Evolutionary conservation across 805 yeast genomes (phyloP), one percentile per base, ranked within the genome.

Genomic region (Scheffersomyces coipomensis): DNA sequence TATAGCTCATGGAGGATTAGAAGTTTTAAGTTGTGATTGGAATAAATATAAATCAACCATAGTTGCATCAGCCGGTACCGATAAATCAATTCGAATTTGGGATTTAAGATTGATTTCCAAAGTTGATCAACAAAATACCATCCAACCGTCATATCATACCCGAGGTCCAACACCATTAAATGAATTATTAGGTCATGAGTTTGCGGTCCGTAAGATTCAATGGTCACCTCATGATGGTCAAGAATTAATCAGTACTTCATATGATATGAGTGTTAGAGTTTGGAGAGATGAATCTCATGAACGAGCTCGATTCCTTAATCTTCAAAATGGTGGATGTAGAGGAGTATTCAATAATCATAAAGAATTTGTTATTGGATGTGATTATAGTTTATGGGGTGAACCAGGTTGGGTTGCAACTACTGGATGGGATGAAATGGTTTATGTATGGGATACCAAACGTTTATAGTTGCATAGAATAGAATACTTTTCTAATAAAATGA

Each of bases 381-480:
- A 93, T 66, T 93, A 96, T 86, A 84, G 95, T 48, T 62, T 93
- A 37, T 91, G 97, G 97, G 99, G 98, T 2, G 83, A 81, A 49
- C 95, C 93, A 1, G 97, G 97, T 1, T 90, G 93, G 89, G 89
- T 85, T 13, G 95, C 93, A 8, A 83, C 96, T 12, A 83, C 90
- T 0, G 97, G 96, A 2, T 91, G 97, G 96, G 99, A 91, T 66
- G 96, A 91, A 55, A 88, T 88, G 85, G 83, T 89, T 5, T 83
- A 85, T 56, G 76, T 93, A 6, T 93, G 96, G 95, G 89, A 85
- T 49, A 78, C 86, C 1, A 75, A 78, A 51, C 54, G 76, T 38
- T 27, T 70, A 30, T 44, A 31, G 15, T 25, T 25, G n/a, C n/a
- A n/a, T n/a, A n/a, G n/a, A n/a, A n/a, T n/a, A n/a, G 17, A 12